Evolutionary conservation across 2,329 filamentous ascomycete species (phyloP).

Genomic region (Sporothrix euskadiensis): DNA sequence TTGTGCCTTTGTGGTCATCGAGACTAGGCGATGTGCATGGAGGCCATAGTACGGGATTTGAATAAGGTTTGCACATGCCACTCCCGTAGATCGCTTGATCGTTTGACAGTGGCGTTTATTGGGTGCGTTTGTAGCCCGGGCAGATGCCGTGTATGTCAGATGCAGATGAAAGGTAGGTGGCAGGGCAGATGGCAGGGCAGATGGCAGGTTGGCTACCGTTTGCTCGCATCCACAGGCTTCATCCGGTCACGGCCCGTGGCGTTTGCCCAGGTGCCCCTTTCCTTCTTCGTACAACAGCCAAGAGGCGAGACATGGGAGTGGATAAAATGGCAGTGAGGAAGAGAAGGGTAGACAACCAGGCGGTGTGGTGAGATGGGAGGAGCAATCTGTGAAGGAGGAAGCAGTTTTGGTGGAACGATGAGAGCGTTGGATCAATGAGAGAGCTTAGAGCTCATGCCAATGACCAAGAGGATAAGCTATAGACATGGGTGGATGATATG

Average conservation of each 20-base stretch:
- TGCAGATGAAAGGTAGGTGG: not conserved
- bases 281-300: not conserved
- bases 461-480: not conserved
- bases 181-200: too few species aligned
- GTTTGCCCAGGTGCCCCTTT: constrained; percentile 6
- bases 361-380: constrained; percentile 24
- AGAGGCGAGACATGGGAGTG: constrained; percentile 1
- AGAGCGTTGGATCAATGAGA: not conserved
- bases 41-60: not conserved
- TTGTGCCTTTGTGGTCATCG: not conserved
- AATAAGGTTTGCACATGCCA: not conserved
- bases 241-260: constrained; percentile 20
- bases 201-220: not conserved
- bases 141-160: not conserved
- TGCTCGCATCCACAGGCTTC: not conserved
- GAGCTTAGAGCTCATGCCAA: not conserved
- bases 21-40: constrained; percentile 17
- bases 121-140: not conserved
- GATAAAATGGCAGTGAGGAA: not conserved
- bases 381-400: not conserved
- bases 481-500: not conserved
- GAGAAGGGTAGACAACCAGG: constrained; percentile 5
- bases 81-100: not conserved
- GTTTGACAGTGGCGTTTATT: constrained; percentile 7
- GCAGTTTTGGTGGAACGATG: constrained; percentile 3